Evolutionary conservation across 352 stramenopile species (phyloP).

Genomic region (Globisporangium nunn): DNA sequence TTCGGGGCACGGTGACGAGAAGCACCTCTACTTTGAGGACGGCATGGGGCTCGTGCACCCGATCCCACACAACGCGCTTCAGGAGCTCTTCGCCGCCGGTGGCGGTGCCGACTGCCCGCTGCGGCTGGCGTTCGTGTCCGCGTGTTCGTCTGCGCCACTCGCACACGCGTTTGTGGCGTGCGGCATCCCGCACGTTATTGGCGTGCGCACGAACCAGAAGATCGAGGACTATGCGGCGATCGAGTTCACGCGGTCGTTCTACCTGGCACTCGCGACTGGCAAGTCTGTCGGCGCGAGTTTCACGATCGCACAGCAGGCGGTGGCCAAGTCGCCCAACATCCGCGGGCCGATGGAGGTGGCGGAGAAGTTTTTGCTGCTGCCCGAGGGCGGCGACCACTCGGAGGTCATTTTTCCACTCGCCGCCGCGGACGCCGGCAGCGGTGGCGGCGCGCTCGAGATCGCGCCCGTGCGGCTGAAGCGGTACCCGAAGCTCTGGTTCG

Average conservation of each 20-base stretch:
- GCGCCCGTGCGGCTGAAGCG: constrained; percentile 42
- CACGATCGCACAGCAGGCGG: constrained; percentile 62
- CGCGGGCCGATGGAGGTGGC: constrained; percentile 55
- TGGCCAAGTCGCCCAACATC: constrained; percentile 76
- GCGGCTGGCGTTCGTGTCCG: constrained; percentile 75
- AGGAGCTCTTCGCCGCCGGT: constrained; percentile 62
- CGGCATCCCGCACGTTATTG: constrained; percentile 89
- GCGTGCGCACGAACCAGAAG: constrained; percentile 77
- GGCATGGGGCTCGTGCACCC: constrained; percentile 74
- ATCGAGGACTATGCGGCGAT: constrained; percentile 85
- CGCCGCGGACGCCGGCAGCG: constrained; percentile 32
- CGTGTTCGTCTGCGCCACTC: constrained; percentile 66
- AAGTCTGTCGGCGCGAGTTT: constrained; percentile 71
- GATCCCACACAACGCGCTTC: constrained; percentile 59
- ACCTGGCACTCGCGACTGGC: constrained; percentile 64
- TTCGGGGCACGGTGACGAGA: constrained; percentile 91
- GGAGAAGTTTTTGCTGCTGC: constrained; percentile 72
- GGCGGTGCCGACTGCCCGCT: constrained; percentile 33
- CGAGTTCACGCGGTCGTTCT: constrained; percentile 82
- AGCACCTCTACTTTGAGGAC: constrained; percentile 94
- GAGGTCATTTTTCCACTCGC: constrained; percentile 78
- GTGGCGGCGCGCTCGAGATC: constrained; percentile 32
- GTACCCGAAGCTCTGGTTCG: constrained; percentile 76
- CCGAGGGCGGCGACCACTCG: constrained; percentile 67
- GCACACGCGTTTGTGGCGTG: constrained; percentile 84